Conservation (phyloP, 2,329 filamentous ascomycete species). For the Clonostachys rosea region DNA sequence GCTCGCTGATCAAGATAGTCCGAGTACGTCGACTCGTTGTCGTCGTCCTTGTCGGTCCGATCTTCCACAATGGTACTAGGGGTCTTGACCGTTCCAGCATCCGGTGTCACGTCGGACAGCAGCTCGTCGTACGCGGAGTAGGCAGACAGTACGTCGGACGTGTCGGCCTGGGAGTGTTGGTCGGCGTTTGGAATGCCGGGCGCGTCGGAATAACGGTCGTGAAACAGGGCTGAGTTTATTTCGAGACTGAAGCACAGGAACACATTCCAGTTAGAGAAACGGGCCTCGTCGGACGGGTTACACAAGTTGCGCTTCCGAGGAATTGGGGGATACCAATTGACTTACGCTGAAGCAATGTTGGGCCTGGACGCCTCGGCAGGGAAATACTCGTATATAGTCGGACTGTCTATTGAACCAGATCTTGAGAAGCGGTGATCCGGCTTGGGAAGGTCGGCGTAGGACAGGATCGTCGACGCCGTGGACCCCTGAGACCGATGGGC, state of each 20-base stretch:
- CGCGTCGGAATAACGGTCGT: slow-evolving; percentile 13
- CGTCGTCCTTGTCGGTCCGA: slow-evolving; percentile 17
- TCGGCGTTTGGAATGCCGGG: slow-evolving; percentile 32
- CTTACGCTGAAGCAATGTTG: neutral
- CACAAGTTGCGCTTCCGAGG: slow-evolving; percentile 2
- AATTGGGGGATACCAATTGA: neutral
- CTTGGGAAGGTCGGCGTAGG: slow-evolving; percentile 33
- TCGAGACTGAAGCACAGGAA: slow-evolving; percentile 12
- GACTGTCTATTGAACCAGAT: slow-evolving; percentile 53
- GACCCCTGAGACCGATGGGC: slow-evolving; percentile 21
- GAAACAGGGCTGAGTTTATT: slow-evolving; percentile 5
- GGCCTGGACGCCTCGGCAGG: too few species aligned
- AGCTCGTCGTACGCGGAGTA: slow-evolving; percentile 39
- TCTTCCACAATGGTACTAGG: neutral
- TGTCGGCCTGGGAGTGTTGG: slow-evolving; percentile 34
- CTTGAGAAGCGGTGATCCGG: slow-evolving; percentile 51
- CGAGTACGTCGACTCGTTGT: slow-evolving; percentile 25
- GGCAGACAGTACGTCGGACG: slow-evolving; percentile 34
- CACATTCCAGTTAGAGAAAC: slow-evolving; percentile 16
- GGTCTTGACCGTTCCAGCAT: neutral
- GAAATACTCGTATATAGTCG: slow-evolving; percentile 55
- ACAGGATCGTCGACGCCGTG: slow-evolving; percentile 7
- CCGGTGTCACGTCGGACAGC: slow-evolving; percentile 23
- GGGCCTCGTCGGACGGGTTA: too few species aligned
- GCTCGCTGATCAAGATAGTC: slow-evolving; percentile 27